Conservation (phyloP, 2,329 filamentous ascomycete species). For the Bertia moriformis region DNA sequence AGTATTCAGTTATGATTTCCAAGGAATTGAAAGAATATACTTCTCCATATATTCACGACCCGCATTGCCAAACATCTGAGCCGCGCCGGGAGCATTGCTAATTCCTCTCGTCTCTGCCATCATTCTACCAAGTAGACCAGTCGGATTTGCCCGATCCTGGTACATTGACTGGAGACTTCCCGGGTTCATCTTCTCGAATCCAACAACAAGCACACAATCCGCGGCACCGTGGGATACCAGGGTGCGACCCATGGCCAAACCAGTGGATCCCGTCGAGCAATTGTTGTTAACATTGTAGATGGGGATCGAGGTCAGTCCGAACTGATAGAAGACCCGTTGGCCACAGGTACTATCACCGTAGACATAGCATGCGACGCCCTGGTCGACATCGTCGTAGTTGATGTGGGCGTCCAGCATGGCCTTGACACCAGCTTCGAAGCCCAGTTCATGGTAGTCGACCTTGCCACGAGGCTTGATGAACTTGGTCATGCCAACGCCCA, state of each 20-base stretch:
- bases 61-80: conserved; percentile 92
- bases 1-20: conserved; percentile 3
- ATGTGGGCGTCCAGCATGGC: conserved; percentile 75
- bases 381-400: conserved; percentile 91
- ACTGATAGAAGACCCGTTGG: conserved; percentile 96
- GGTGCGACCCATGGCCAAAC: conserved; percentile 68
- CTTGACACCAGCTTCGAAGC: conserved; percentile 83
- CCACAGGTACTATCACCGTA: conserved; percentile 92
- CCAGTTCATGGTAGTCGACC: conserved; percentile 86
- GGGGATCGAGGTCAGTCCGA: conserved; percentile 91
- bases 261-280: conserved; percentile 89
- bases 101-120: conserved; percentile 71
- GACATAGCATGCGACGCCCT: conserved; percentile 93
- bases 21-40: conserved; percentile 24
- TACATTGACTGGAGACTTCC: conserved; percentile 75
- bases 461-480: conserved; percentile 95
- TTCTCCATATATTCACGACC: conserved; percentile 91
- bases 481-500: conserved; percentile 97
- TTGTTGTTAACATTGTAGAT: conserved; percentile 99
- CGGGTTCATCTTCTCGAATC: conserved; percentile 96
- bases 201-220: conserved; percentile 79
- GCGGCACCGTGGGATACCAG: conserved; percentile 68
- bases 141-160: conserved; percentile 72
- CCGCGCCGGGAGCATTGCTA: conserved; percentile 70
- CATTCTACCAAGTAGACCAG: conserved; percentile 57